Conservation (phyloP, 495 filamentous ascomycete genomes). For the Rusavskia elegans region DNA sequence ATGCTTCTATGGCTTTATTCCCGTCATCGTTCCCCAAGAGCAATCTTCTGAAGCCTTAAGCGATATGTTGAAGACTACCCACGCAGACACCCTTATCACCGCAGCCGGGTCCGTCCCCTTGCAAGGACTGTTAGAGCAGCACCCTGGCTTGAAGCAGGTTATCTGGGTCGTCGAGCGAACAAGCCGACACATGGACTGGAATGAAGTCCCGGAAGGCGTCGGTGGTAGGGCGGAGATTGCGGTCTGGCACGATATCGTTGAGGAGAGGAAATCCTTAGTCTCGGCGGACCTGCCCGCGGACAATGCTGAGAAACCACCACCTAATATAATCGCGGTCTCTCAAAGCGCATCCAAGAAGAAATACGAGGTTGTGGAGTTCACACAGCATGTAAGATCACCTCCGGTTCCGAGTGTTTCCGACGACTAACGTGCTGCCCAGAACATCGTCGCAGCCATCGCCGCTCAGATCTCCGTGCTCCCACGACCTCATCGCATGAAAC, state of each 20-base stretch:
- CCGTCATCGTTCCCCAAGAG: constrained; percentile 74
- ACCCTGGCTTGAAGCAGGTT: constrained; percentile 55
- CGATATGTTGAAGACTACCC: constrained; percentile 48
- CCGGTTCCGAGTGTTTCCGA: neutral
- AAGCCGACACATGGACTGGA: constrained; percentile 83
- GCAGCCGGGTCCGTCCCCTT: constrained; percentile 80
- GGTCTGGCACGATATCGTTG: constrained; percentile 76
- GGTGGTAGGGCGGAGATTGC: constrained; percentile 56
- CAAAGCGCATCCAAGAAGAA: constrained; percentile 6
- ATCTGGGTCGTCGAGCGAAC: constrained; percentile 90
- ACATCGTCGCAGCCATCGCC: constrained; percentile 64
- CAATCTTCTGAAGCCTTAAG: constrained; percentile 48
- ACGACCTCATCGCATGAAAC: constrained; percentile 48
- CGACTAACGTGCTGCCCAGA: constrained; percentile 26
- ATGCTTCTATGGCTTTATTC: constrained; percentile 66
- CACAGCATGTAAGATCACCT: constrained; percentile 34
- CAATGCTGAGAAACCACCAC: constrained; percentile 6
- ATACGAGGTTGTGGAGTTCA: constrained; percentile 62
- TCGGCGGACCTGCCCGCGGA: constrained; percentile 32
- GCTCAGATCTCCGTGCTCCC: constrained; percentile 65
- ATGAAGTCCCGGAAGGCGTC: constrained; percentile 61
- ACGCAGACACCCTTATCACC: constrained; percentile 69
- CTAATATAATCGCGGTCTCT: constrained; percentile 14
- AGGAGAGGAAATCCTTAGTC: constrained; percentile 35
- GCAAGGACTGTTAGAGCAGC: constrained; percentile 47